Base-by-base conservation (phyloP, 495 filamentous ascomycete genomes). In the Astrothelium macrocarpum region DNA sequence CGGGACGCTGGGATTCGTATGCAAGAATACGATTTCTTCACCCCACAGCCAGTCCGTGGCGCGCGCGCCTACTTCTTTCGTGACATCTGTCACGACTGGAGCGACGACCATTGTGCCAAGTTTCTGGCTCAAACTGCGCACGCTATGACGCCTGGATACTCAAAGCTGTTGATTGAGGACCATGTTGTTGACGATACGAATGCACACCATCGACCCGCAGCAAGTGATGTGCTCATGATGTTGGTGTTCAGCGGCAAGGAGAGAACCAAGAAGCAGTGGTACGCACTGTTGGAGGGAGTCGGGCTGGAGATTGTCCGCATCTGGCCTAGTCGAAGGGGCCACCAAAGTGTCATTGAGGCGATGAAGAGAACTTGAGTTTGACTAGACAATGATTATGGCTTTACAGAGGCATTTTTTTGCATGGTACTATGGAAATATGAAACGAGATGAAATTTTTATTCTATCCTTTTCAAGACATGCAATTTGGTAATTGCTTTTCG, bases 1-100 rank as follows among this genome's bases (percentile, higher is more conserved):
- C 34, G 16, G 26, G 18, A 23, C 18, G 42, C 32, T 16, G 64
- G 61, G 11, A 64, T 67, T 16, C 23, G 59, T 3, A 18, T 45
- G 26, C 64, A 64, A 62, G 61, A 9, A 29, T 59, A 67, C 49
- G 63, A 67, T 46, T 67, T 67, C 42, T 67, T 67, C 58, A 45
- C 32, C 32, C 32, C 32, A 29, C 62, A 67, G 59, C 65, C 65
- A 9, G 62, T 67, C 5, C 65, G 65, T 46, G 67, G 67, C 16
- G 67, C 67, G 1, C 61, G 64, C 5, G 32, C 53, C 11, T 68
- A 68, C 43, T 68, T 23, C 65, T 18, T 68, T 7, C 64, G 60
- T 36, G 31, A n/a, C 23, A 49, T 68, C 26, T 29, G 63, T 43
- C 67, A 68, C 45, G 67, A 68, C 45, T 68, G 67, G 67, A 10